A percentile compares a stretch with the other conserved stretches of the same genome.
These are phyloP conservation scores for Aechmea fasciata DNA, from an alignment of 176 grass and related monocot species.

Conservation along the genomic window DNA sequence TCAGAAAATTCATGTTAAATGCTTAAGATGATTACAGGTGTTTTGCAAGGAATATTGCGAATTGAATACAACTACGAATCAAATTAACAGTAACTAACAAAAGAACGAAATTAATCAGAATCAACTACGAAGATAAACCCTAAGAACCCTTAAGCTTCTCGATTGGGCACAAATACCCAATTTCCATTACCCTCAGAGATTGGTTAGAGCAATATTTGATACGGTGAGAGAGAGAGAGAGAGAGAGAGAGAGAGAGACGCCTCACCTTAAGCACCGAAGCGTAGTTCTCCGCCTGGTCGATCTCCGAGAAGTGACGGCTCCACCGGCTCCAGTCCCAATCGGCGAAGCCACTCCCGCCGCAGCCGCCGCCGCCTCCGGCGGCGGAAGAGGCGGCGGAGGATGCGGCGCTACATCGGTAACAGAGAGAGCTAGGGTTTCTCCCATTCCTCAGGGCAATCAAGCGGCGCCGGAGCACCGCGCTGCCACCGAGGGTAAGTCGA, in stretches of 20 bases:
- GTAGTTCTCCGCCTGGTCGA: conserved; percentile 74
- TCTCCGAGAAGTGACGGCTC: conserved; percentile 78
- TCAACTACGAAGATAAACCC: too few species aligned
- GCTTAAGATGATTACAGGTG: too few species aligned
- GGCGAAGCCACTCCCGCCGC: neutral
- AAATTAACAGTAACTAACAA: neutral
- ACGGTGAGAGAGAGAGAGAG: neutral
- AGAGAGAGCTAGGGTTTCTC: conserved; percentile 10
- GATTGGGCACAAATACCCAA: too few species aligned
- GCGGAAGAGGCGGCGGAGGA: neutral
- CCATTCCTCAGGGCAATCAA: neutral
- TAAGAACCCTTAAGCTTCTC: too few species aligned
- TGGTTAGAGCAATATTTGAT: too few species aligned
- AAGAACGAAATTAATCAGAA: neutral
- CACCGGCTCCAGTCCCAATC: conserved; percentile 82
- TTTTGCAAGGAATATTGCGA: neutral
- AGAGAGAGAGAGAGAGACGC: neutral
- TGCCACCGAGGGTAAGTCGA: neutral
- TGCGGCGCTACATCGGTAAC: conserved; percentile 12
- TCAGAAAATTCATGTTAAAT: too few species aligned
- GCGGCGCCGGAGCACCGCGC: conserved; percentile 2
- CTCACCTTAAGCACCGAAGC: conserved; percentile 64
- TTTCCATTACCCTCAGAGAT: too few species aligned
- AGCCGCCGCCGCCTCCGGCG: neutral
- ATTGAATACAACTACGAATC: neutral